Conservation (phyloP, 2,329 filamentous ascomycete species). For the Pseudodiploospora longispora region DNA sequence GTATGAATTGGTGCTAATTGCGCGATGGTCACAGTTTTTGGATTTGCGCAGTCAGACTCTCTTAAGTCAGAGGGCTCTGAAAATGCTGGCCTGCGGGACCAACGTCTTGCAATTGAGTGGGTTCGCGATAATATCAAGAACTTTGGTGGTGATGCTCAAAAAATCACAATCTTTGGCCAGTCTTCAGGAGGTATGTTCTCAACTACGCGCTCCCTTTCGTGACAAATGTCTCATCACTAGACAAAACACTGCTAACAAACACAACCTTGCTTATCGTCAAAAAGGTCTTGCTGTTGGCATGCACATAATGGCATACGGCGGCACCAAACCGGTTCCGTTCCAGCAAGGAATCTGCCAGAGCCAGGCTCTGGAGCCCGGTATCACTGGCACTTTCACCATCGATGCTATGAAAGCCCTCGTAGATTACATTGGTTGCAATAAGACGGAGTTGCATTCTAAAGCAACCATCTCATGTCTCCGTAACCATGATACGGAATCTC, state of each 20-base stretch:
- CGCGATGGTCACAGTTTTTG: conserved; percentile 14
- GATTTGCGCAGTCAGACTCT: conserved; percentile 17
- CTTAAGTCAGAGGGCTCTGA: conserved; percentile 13
- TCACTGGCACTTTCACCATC: conserved; percentile 38
- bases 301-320: conserved; percentile 42
- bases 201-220: background rate
- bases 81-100: conserved; percentile 46
- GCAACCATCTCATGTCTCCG: conserved; percentile 41
- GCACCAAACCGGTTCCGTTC: conserved; percentile 33
- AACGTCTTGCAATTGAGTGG: conserved; percentile 37
- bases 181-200: conserved; percentile 21
- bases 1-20: background rate
- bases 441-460: conserved; percentile 28
- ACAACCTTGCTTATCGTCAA: background rate
- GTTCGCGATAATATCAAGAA: conserved; percentile 34
- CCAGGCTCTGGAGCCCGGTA: conserved; percentile 43
- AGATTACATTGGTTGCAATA: conserved; percentile 35
- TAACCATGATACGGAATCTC: conserved; percentile 28
- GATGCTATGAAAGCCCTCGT: conserved; percentile 37
- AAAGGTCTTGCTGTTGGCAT: conserved; percentile 33
- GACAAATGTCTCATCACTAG: no score
- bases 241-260: no score
- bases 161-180: conserved; percentile 28
- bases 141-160: conserved; percentile 41
- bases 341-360: conserved; percentile 37